Evolutionary conservation across 2,329 filamentous ascomycete genomes (phyloP).

Genomic region (Nigrospora osmanthi): DNA sequence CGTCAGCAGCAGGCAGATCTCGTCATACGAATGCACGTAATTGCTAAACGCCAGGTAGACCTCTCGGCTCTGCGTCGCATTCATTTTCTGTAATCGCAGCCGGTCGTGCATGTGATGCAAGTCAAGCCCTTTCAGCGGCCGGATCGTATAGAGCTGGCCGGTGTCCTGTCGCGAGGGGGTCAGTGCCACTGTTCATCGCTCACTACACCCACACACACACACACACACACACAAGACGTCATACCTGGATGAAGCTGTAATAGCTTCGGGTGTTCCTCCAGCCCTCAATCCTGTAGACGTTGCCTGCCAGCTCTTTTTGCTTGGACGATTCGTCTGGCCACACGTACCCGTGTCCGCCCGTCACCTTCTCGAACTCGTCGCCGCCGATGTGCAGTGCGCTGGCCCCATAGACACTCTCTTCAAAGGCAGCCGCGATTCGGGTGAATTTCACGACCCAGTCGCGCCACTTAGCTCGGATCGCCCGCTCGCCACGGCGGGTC

Average conservation of each 20-base stretch:
- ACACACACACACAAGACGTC: constrained; percentile 6
- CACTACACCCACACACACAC: neutral
- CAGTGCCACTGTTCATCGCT: neutral
- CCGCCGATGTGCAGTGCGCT: constrained; percentile 81
- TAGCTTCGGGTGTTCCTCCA: constrained; percentile 96
- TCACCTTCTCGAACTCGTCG: constrained; percentile 56
- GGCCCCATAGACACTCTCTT: constrained; percentile 90
- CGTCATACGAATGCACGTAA: constrained; percentile 71
- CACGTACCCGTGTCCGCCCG: constrained; percentile 85
- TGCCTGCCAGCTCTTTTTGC: constrained; percentile 80
- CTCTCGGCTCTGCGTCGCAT: constrained; percentile 66
- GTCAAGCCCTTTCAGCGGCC: constrained; percentile 73
- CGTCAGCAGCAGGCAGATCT: constrained; percentile 75
- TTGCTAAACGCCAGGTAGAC: constrained; percentile 77
- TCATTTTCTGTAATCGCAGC: constrained; percentile 72
- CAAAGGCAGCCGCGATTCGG: constrained; percentile 84
- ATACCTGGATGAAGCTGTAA: constrained; percentile 84
- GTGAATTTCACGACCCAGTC: constrained; percentile 94
- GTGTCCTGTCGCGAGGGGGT: constrained; percentile 42
- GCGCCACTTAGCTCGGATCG: constrained; percentile 85
- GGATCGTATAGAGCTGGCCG: constrained; percentile 53
- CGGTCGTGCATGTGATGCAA: constrained; percentile 90
- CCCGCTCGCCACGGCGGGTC: constrained; percentile 80
- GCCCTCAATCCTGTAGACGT: constrained; percentile 87
- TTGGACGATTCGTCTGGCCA: constrained; percentile 81